Evolutionary conservation across 345 rosid genomes (phyloP).

Genomic region (Crucihimalaya himalaica): DNA sequence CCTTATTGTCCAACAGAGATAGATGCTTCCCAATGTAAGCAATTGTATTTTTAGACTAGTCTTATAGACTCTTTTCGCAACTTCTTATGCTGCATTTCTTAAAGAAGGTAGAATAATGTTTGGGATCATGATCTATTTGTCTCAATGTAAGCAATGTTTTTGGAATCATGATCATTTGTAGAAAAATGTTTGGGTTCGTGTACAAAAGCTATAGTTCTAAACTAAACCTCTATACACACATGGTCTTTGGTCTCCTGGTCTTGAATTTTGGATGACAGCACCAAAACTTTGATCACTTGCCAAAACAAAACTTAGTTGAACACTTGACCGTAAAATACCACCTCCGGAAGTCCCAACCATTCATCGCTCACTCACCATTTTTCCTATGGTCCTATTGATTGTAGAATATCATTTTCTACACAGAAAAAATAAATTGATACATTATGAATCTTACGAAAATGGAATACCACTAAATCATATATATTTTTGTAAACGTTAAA

Average conservation of each 20-base stretch:
- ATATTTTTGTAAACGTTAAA: background rate
- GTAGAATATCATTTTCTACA: background rate
- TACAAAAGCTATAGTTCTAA: background rate
- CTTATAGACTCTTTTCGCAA: background rate
- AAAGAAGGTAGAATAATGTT: background rate
- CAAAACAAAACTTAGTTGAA: background rate
- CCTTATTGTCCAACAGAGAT: conserved; percentile 62
- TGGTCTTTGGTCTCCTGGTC: background rate
- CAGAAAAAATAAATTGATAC: background rate
- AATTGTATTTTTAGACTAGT: conserved; percentile 46
- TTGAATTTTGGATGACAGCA: background rate
- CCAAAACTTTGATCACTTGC: background rate
- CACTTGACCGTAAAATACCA: background rate
- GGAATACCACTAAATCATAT: background rate
- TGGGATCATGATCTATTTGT: background rate
- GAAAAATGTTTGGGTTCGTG: background rate
- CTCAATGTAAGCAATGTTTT: background rate
- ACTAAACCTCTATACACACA: background rate
- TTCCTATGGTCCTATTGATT: background rate
- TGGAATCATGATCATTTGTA: no score
- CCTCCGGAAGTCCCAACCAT: background rate
- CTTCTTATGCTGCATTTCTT: background rate
- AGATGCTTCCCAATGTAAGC: conserved; percentile 52
- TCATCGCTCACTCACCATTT: background rate
- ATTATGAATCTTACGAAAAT: background rate